phyloP scores from a whole-genome alignment of 2,329 filamentous ascomycete genomes.

The Blastomyces gilchristii region DNA sequence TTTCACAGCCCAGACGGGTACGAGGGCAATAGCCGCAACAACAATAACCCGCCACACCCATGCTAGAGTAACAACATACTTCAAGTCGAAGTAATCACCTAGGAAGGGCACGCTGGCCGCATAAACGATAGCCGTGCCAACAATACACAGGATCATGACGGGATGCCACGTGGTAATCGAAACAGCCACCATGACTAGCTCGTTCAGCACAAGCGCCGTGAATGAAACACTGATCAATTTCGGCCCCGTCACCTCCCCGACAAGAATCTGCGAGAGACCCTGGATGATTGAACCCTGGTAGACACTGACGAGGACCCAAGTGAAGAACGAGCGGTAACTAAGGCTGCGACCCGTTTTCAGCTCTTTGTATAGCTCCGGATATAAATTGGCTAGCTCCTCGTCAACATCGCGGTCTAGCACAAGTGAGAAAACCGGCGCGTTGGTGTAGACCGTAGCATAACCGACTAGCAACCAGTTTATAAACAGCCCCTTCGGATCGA shows the following conservation, averaged over 20 bases:
- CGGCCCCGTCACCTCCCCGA: conserved; percentile 55
- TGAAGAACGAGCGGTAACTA: conserved; percentile 88
- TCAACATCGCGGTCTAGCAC: conserved; percentile 94
- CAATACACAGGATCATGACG: conserved; percentile 73
- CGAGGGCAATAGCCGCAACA: conserved; percentile 66
- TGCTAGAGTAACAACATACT: conserved; percentile 64
- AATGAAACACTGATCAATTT: conserved; percentile 86
- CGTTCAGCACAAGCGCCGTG: conserved; percentile 83
- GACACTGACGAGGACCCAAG: conserved; percentile 89
- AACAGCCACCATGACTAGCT: conserved; percentile 93
- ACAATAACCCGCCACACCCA: conserved; percentile 83
- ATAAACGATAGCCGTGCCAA: conserved; percentile 75
- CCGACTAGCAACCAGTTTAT: conserved; percentile 95
- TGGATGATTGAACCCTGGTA: conserved; percentile 96
- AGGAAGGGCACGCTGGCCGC: conserved; percentile 76
- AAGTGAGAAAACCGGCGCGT: conserved; percentile 80
- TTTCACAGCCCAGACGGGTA: conserved; percentile 82
- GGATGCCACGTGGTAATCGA: conserved; percentile 96
- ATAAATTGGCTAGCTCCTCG: conserved; percentile 83
- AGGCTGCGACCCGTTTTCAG: conserved; percentile 79
- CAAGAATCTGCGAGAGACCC: conserved; percentile 80
- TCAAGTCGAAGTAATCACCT: conserved; percentile 78
- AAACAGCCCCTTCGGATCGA: conserved; percentile 90
- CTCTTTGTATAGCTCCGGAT: conserved; percentile 96
- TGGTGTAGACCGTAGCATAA: conserved; percentile 93